Evolutionary conservation across 2,329 filamentous ascomycete genomes (phyloP).

Genomic region (Neofusicoccum sp.): DNA sequence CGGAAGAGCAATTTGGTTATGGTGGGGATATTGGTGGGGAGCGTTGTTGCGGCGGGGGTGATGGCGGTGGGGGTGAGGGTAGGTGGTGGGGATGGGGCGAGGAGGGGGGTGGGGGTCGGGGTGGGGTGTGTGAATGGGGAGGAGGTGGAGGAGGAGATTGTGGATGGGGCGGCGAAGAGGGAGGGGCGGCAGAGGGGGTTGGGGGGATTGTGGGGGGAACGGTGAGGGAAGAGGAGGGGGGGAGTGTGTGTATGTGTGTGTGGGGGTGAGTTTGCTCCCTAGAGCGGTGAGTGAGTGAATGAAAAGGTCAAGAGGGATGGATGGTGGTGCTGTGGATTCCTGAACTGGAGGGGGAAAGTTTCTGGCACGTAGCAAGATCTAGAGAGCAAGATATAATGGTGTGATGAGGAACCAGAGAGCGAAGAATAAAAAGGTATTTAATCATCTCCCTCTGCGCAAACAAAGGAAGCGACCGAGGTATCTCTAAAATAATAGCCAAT

Average conservation of each 20-base stretch:
- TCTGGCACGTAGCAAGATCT: too few species aligned
- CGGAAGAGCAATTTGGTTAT: slow-evolving; percentile 83
- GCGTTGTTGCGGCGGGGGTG: slow-evolving; percentile 67
- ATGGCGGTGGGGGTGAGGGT: slow-evolving; percentile 65
- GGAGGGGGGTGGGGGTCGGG: slow-evolving; percentile 18
- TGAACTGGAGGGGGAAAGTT: too few species aligned
- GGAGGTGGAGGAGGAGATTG: slow-evolving; percentile 57
- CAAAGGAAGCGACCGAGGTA: not conserved
- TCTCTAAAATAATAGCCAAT: too few species aligned
- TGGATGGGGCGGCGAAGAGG: slow-evolving; percentile 41
- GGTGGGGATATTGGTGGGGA: slow-evolving; percentile 78
- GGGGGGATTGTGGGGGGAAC: slow-evolving; percentile 29
- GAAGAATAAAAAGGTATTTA: not conserved
- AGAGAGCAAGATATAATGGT: too few species aligned
- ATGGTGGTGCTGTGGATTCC: not conserved
- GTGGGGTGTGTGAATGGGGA: too few species aligned
- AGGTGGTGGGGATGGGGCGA: not conserved
- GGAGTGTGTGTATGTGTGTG: too few species aligned
- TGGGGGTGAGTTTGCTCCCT: too few species aligned
- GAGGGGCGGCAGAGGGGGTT: slow-evolving; percentile 43
- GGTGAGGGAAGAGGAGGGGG: not conserved
- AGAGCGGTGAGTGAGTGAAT: too few species aligned
- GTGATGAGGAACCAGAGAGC: too few species aligned
- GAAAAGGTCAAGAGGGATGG: too few species aligned
- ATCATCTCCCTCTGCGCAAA: not conserved